These are phyloP conservation scores for Terfezia claveryi DNA, from an alignment of 495 filamentous ascomycete species.

Conservation along the genomic window DNA sequence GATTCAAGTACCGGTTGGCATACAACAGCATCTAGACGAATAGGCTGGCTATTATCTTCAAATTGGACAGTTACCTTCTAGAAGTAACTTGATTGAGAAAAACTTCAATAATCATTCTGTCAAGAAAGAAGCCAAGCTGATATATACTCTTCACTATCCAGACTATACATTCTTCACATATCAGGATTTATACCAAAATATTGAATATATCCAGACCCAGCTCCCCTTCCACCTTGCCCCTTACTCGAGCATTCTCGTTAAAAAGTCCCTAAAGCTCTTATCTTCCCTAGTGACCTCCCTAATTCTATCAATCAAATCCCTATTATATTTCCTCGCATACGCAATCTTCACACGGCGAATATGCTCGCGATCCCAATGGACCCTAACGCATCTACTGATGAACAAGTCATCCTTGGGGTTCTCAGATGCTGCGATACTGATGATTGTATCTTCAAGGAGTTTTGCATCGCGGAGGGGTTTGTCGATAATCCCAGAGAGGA, in stretches of 20 bases:
- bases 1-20: too few relatives aligned
- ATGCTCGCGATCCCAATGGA: conserved; percentile 67
- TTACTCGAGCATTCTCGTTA: conserved; percentile 24
- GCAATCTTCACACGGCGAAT: conserved; percentile 47
- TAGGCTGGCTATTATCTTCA: too few relatives aligned
- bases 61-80: too few relatives aligned
- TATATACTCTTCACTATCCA: too few relatives aligned
- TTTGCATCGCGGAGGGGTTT: conserved; percentile 83
- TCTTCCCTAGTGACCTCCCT: conserved; percentile 21
- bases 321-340: conserved; percentile 48
- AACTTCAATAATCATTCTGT: too few relatives aligned
- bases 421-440: conserved; percentile 21
- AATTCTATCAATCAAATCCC: conserved; percentile 41
- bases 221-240: not conserved
- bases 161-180: too few relatives aligned
- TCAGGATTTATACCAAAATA: too few relatives aligned
- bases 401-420: conserved; percentile 46
- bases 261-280: conserved; percentile 33
- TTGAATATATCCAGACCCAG: not conserved
- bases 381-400: conserved; percentile 55
- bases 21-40: too few relatives aligned
- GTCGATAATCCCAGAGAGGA: conserved; percentile 92
- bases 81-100: too few relatives aligned
- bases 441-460: conserved; percentile 79
- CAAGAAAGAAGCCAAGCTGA: too few relatives aligned